Evolutionary conservation across 345 rosid genomes (phyloP), one percentile per base, ranked within the genome.

Genomic region (Gossypium longicalyx): DNA sequence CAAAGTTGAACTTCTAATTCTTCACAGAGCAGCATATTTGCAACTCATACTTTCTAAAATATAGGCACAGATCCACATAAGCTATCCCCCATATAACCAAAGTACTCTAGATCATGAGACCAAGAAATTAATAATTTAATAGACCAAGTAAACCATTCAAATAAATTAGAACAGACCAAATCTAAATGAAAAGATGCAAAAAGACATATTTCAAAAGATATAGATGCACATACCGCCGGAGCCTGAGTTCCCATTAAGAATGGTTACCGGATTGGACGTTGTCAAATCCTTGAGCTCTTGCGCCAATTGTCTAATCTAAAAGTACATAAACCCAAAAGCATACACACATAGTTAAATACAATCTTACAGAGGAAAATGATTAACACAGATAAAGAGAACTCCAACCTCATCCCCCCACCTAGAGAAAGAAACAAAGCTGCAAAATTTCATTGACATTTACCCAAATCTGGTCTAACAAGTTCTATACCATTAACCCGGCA

Each of bases 221-320:
- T 49, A 12, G 51, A 74, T 13, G 15, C 22, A 57, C 85, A 57
- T 81, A 89, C 89, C 88, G 48, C 75, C 86, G 57, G 89, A 86
- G 61, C 80, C 70, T 62, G 89, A 84, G 83, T 77, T 79, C 51
- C 93, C 89, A 68, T 92, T 94, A 73, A 79, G 87, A 77, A 94
- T 86, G 75, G 98, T 90, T 76, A 92, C 85, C 2, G 92, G 95
- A 81, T 77, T 79, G 77, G 93, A 82, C 76, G 86, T 17, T 44
- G 87, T 69, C 79, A 94, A 79, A 75, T 94, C 95, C 84, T 91
- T 94, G 76, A 94, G 92, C 90, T 94, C 98, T 74, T 87, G 89
- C 47, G 97, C 94, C 86, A 92, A 80, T 75, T 89, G 88, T 13
- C 87, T 88, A 80, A 94, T 90, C 97, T 94, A 69, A 63, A 75